Evolutionary conservation across 768 basidiomycete genomes (phyloP), one percentile per base, ranked within the genome.

Genomic region (Lactarius sp.): DNA sequence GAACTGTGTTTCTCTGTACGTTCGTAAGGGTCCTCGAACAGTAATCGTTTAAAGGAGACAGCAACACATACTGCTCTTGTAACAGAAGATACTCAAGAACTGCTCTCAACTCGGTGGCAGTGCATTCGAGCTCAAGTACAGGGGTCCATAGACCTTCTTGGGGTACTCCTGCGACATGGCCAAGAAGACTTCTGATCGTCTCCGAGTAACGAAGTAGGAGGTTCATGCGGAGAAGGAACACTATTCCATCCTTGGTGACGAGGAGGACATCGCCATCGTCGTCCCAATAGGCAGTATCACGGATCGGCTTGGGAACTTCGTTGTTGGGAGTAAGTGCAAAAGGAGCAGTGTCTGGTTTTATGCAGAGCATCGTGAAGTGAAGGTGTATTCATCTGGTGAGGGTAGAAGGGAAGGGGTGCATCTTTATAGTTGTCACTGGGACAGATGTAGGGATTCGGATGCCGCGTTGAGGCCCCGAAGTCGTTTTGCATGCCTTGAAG

Each of bases 251-350:
- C 41, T 60, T 65, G 8, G 59, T 56, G 49, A 65, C 54, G 53
- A 65, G 58, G 18, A 65, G 64, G 36, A 60, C 64, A 47, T 65
- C 64, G 14, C 64, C 64, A 22, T 20, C 14, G 34, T 65, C 64
- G 22, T 65, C 64, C 64, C 64, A 65, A 22, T 56, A 56, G 20
- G 7, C 34, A 10, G 49, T 37, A 27, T 65, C 64, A n/a, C 64
- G 59, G n/a, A 60, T 56, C 1, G 33, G 49, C n/a, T 52, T 27
- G 9, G 64, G 63, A 4, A 65, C 54, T 18, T 52, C 18, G 49
- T 65, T 56, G 42, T 65, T 54, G 8, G 47, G 22, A 9, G 64
- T 60, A 36, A 65, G 59, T 2, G 58, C 37, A 37, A 65, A 65
- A 46, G 64, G 64, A n/a, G 59, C 59, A 37, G 37, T 39, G n/a